Percentiles rank a stretch among this genome's conserved stretches.
These are phyloP conservation scores for Pistacia atlantica DNA, from an alignment of 345 rosid genomes.

Conservation along the genomic window DNA sequence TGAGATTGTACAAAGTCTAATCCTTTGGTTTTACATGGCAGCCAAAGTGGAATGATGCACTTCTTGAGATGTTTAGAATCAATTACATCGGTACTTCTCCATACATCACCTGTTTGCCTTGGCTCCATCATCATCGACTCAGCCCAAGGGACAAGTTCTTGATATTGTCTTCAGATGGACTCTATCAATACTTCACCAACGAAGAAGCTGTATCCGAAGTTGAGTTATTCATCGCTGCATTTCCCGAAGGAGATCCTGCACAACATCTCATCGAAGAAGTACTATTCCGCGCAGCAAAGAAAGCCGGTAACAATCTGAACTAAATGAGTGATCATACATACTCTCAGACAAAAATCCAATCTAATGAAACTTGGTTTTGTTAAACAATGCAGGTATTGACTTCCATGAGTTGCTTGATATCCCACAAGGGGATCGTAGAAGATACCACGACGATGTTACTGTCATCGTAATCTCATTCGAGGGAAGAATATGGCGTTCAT, in stretches of 20 bases:
- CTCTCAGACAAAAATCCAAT: not conserved
- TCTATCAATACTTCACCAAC: constrained; percentile 80
- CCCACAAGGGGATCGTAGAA: constrained; percentile 88
- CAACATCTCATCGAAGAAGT: constrained; percentile 87
- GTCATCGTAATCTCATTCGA: constrained; percentile 84
- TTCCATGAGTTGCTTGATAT: constrained; percentile 85
- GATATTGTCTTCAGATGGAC: constrained; percentile 88
- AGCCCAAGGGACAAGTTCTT: constrained; percentile 70
- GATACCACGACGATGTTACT: constrained; percentile 92
- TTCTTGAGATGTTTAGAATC: constrained; percentile 80
- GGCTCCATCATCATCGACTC: constrained; percentile 74
- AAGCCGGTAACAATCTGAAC: constrained; percentile 56
- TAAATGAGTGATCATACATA: not conserved
- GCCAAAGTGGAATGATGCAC: constrained; percentile 90
- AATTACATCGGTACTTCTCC: constrained; percentile 78
- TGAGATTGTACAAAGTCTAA: not conserved
- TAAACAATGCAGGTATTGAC: constrained; percentile 61
- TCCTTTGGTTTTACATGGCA: constrained; percentile 27
- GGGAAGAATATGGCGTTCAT: constrained; percentile 95
- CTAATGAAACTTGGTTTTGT: not conserved
- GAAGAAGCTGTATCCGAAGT: constrained; percentile 81
- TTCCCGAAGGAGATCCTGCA: constrained; percentile 96
- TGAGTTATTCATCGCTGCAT: constrained; percentile 67
- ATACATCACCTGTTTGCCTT: constrained; percentile 76
- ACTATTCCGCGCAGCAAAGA: constrained; percentile 85